Evolutionary conservation across 305 asterid genomes (phyloP).

Genomic region (Fraxinus latifolia): DNA sequence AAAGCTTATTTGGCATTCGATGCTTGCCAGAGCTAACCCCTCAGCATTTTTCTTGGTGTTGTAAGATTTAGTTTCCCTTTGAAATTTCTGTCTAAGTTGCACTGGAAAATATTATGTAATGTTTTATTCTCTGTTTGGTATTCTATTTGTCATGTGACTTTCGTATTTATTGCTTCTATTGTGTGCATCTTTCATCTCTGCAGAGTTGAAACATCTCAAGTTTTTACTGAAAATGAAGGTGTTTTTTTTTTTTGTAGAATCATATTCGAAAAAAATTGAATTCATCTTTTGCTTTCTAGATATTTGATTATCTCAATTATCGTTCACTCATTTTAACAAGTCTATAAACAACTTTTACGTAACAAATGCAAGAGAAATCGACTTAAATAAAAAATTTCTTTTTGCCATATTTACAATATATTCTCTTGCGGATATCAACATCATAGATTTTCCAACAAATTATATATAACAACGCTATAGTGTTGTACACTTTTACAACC

Average conservation of each 20-base stretch:
- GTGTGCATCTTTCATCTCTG: neutral
- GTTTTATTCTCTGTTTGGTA: neutral
- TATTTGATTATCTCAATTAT: neutral
- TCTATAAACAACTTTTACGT: neutral
- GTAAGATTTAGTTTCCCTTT: conserved; percentile 1
- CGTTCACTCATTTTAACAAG: too few species aligned
- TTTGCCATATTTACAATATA: neutral
- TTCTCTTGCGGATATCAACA: neutral
- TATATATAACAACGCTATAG: too few species aligned
- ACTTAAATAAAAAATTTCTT: too few species aligned
- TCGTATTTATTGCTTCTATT: neutral
- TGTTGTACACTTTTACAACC: too few species aligned
- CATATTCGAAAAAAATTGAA: neutral
- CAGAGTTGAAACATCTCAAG: neutral
- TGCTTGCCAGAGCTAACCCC: neutral
- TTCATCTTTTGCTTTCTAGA: neutral
- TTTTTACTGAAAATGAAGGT: neutral
- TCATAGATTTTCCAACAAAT: neutral
- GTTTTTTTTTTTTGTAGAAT: neutral
- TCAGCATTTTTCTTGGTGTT: conserved; percentile 2
- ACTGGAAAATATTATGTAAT: neutral
- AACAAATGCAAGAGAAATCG: neutral
- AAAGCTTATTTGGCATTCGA: conserved; percentile 15
- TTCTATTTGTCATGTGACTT: neutral
- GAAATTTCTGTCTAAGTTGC: neutral